Evolutionary conservation across 495 filamentous ascomycete genomes (phyloP).

Genomic region (Bathelium albidoporum): DNA sequence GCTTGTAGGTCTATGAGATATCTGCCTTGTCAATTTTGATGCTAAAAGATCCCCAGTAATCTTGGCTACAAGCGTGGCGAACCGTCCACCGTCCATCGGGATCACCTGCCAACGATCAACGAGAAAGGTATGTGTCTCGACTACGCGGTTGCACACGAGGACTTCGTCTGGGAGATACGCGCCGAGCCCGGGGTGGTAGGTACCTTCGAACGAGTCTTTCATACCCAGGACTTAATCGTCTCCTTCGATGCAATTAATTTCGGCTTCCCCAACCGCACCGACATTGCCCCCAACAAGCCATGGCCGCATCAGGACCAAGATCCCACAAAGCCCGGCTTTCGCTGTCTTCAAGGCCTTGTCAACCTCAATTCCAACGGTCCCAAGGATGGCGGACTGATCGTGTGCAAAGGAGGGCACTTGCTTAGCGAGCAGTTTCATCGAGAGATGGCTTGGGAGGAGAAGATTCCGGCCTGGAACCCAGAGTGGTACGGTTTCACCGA

Average conservation of each 20-base stretch:
- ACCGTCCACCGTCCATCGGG: slow-evolving; percentile 28
- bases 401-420: slow-evolving; percentile 33
- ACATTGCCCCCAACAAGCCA: slow-evolving; percentile 33
- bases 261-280: slow-evolving; percentile 31
- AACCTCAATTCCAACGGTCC: slow-evolving; percentile 37
- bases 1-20: slow-evolving; percentile 21
- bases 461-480: slow-evolving; percentile 27
- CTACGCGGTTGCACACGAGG: slow-evolving; percentile 35
- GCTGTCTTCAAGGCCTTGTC: slow-evolving; percentile 40
- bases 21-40: not conserved
- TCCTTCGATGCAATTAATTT: slow-evolving; percentile 40
- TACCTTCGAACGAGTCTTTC: slow-evolving; percentile 35
- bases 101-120: slow-evolving; percentile 34
- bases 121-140: slow-evolving; percentile 36
- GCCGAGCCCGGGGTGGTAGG: slow-evolving; percentile 34
- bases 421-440: slow-evolving; percentile 33
- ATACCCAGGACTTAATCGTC: slow-evolving; percentile 35
- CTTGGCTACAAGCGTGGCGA: slow-evolving; percentile 32
- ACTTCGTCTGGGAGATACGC: slow-evolving; percentile 36
- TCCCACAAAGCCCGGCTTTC: slow-evolving; percentile 34
- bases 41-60: slow-evolving; percentile 18
- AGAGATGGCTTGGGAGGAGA: slow-evolving; percentile 30
- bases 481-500: slow-evolving; percentile 33
- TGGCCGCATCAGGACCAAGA: slow-evolving; percentile 43
- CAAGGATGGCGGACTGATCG: slow-evolving; percentile 34